Base-by-base conservation (phyloP, 768 basidiomycete genomes). In the Lyophyllum decastes region DNA sequence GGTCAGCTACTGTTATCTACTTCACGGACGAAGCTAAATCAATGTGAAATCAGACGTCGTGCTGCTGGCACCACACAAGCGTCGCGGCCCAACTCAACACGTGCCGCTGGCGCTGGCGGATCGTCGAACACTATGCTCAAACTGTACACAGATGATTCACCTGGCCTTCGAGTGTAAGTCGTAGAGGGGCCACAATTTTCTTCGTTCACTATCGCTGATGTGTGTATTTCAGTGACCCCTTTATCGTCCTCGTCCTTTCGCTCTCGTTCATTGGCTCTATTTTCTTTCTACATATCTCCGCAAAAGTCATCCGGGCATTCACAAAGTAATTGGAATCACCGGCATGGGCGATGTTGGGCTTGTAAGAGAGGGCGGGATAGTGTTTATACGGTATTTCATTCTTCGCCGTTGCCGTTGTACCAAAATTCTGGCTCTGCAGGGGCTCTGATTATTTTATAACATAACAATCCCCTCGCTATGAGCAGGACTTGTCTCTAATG, bases 121-220 rank as follows among this genome's bases (percentile, higher is more conserved):
- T 95, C 92, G 35, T 93, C 90, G 57, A 96, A 94, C 78, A 99
- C 97, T 56, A 98, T 99, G 97, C 85, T 99, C 69, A 94, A 93
- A 77, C 82, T 99, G 4, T 98, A 98, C 85, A 98, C 97, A 35
- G 96, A 98, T 71, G 97, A 98, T 70, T 95, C 95, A 57, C 94
- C 93, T 47, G 97, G 97, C 22, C 83, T 99, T 53, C 87, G 95
- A 82, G 94, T 99, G 97, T 98, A 72, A 72, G 95, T 89, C n/a
- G n/a, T n/a, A n/a, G n/a, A n/a, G n/a, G n/a, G n/a, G n/a, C n/a
- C n/a, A n/a, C n/a, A n/a, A n/a, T n/a, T n/a, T n/a, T n/a, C n/a
- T n/a, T n/a, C n/a, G n/a, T n/a, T n/a, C 46, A 33, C 25, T 19
- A 6, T 48, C 41, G 61, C 43, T 60, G 19, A 49, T 16, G 8